Percentiles rank a stretch among this genome's conserved stretches.
These are phyloP conservation scores for Suillus americanus DNA, from an alignment of 768 basidiomycete genomes.

Conservation along the genomic window DNA sequence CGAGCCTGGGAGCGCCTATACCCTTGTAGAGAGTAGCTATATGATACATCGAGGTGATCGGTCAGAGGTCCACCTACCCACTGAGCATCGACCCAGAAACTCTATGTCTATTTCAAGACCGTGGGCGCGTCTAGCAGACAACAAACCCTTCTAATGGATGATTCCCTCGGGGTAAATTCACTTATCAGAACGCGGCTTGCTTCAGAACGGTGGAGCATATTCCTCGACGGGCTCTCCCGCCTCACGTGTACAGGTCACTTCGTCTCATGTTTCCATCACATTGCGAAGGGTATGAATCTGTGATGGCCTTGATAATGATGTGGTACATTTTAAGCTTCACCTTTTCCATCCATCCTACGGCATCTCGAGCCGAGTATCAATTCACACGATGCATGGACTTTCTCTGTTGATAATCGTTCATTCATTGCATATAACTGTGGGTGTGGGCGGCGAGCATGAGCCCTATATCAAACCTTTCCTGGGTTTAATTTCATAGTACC, in stretches of 20 bases:
- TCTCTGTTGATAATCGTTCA: slow-evolving; percentile 9
- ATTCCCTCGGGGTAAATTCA: background rate
- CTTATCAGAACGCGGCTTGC: background rate
- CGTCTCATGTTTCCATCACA: background rate
- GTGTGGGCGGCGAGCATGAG: background rate
- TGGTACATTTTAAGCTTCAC: slow-evolving; percentile 14
- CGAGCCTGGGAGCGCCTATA: slow-evolving; percentile 19
- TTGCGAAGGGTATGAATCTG: background rate
- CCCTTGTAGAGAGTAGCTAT: slow-evolving; percentile 3
- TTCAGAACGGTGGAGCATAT: background rate
- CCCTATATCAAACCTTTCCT: slow-evolving; percentile 2
- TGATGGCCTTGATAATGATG: background rate
- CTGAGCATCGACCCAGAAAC: background rate
- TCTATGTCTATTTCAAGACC: slow-evolving; percentile 3
- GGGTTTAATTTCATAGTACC: background rate
- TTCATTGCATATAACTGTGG: slow-evolving; percentile 16
- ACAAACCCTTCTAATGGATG: background rate
- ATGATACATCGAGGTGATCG: slow-evolving; percentile 13
- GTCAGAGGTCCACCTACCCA: background rate
- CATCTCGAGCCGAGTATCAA: background rate
- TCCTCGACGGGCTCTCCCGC: background rate
- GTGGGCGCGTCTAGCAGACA: background rate
- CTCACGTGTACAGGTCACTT: background rate
- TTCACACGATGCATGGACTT: slow-evolving; percentile 23
- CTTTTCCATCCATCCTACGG: slow-evolving; percentile 13